A percentile compares a stretch with the other conserved stretches of the same genome.
phyloP scores from a whole-genome alignment of 2,329 filamentous ascomycete genomes.

The Botrytis fabae region DNA sequence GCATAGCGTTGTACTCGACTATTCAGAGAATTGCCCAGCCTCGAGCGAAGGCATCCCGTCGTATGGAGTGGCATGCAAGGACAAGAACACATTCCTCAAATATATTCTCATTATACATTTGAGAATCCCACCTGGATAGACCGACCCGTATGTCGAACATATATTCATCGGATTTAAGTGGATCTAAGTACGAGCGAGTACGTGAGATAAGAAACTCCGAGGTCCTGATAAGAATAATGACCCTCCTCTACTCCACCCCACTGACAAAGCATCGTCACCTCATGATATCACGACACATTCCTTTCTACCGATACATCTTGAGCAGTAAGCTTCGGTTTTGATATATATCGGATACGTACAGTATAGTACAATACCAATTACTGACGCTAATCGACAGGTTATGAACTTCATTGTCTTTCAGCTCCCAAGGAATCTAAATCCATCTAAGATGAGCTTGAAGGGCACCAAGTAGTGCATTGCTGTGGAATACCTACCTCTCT shows the following conservation, averaged over 20 bases:
- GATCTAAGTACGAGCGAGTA: no score
- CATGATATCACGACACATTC: slow-evolving; percentile 5
- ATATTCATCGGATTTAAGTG: not conserved
- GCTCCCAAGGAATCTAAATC: not conserved
- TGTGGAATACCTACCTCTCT: not conserved
- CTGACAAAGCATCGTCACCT: not conserved
- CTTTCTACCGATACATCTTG: not conserved
- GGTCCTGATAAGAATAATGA: not conserved
- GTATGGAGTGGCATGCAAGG: not conserved
- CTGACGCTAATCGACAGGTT: not conserved
- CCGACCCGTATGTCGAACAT: not conserved
- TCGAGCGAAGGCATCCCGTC: not conserved
- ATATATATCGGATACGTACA: not conserved
- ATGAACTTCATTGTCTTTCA: not conserved
- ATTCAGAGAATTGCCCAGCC: not conserved
- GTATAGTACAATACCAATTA: not conserved
- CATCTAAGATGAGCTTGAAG: not conserved
- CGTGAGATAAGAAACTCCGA: not conserved
- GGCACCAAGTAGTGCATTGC: not conserved
- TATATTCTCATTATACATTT: not conserved
- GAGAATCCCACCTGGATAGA: not conserved
- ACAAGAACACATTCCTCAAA: not conserved
- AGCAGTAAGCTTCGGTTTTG: not conserved
- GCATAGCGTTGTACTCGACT: not conserved
- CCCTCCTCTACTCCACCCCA: not conserved